Percentiles rank a stretch among this genome's conserved stretches.
Evolutionary conservation across 148 eudicot species (phyloP).

Genomic region (Rhododendron simsii): DNA sequence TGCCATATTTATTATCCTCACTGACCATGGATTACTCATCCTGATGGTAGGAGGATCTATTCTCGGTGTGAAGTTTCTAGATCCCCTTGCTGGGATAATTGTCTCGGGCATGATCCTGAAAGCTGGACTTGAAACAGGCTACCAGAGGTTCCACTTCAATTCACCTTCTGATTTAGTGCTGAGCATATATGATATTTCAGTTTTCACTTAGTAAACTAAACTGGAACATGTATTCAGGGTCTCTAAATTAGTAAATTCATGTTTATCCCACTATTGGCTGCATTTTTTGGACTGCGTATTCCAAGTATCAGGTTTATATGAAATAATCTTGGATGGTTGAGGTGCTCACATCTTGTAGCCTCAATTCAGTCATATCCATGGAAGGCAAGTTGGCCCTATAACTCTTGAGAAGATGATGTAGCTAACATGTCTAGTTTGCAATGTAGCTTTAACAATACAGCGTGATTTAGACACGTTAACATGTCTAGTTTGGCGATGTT

Average conservation of each 20-base stretch:
- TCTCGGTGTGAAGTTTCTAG: constrained; percentile 81
- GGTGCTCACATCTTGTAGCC: not conserved
- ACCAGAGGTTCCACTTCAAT: constrained; percentile 54
- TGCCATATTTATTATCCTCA: not conserved
- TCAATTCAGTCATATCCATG: not conserved
- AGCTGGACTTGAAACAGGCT: constrained; percentile 93
- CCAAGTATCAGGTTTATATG: not conserved
- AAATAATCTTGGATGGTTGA: not conserved
- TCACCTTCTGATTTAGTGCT: not conserved
- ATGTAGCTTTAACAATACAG: not conserved
- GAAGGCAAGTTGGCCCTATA: not conserved
- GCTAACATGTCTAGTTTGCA: not conserved
- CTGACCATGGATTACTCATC: constrained; percentile 19
- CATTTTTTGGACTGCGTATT: not conserved
- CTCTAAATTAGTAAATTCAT: not conserved
- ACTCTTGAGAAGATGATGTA: not conserved
- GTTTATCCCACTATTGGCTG: constrained; percentile 1
- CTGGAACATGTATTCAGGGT: not conserved
- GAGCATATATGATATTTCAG: not conserved
- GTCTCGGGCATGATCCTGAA: constrained; percentile 95
- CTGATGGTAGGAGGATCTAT: constrained; percentile 73
- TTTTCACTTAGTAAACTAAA: not conserved
- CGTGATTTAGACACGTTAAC: not conserved
- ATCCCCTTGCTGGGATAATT: constrained; percentile 91
- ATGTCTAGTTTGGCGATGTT: not conserved